Percentiles rank a stretch among this genome's conserved stretches.
These are phyloP conservation scores for Berberis vulgaris DNA, from an alignment of 164 flowering plant genomes.

Conservation along the genomic window DNA sequence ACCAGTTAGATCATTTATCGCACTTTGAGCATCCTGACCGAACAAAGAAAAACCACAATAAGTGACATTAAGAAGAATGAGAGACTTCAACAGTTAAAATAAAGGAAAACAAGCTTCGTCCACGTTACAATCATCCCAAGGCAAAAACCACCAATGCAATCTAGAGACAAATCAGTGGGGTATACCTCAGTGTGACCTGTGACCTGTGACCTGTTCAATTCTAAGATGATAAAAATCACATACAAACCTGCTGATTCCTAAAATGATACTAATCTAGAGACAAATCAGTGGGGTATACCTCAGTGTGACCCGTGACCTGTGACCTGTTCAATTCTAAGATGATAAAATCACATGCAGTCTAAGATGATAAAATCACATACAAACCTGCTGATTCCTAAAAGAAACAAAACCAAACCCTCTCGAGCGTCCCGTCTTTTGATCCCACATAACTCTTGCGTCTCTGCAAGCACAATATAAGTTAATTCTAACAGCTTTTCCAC, in stretches of 20 bases:
- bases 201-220: too few species aligned
- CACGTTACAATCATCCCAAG: too few species aligned
- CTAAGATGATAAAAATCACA: too few species aligned
- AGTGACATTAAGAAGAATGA: neutral
- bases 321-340: too few species aligned
- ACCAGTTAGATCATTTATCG: slow-evolving; percentile 92
- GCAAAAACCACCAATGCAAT: too few species aligned
- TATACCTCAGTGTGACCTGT: too few species aligned
- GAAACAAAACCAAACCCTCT: slow-evolving; percentile 99
- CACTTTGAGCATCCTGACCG: slow-evolving; percentile 91
- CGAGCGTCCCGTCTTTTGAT: slow-evolving; percentile 93
- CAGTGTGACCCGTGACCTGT: too few species aligned
- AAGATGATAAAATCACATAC: too few species aligned
- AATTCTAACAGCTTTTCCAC: neutral
- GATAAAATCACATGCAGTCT: too few species aligned
- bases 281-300: too few species aligned
- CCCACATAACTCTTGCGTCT: slow-evolving; percentile 87
- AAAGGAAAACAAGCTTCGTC: neutral
- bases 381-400: slow-evolving; percentile 87
- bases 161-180: too few species aligned
- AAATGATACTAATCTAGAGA: slow-evolving; percentile 13
- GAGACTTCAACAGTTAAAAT: neutral
- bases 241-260: slow-evolving; percentile 23
- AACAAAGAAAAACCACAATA: slow-evolving; percentile 3
- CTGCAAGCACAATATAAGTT: slow-evolving; percentile 18